phyloP scores from a whole-genome alignment of 345 rosid genomes.

The Conringia planisiliqua region DNA sequence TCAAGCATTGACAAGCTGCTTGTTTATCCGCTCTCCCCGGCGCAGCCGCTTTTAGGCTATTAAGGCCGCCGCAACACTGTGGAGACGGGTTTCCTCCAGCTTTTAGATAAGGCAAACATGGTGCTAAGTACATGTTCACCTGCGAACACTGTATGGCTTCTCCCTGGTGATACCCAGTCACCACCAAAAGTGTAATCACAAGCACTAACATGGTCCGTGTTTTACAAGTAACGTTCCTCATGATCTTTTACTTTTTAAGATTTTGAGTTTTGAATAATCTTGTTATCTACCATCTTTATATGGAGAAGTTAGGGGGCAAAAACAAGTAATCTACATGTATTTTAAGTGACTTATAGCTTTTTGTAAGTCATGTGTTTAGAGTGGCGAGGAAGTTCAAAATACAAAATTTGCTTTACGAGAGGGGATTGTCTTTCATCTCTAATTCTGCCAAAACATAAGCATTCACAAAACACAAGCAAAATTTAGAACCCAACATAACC shows the following conservation, averaged over 20 bases:
- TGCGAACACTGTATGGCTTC: slow-evolving; percentile 32
- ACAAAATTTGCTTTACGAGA: not conserved
- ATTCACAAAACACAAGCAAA: not conserved
- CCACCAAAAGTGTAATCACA: slow-evolving; percentile 2
- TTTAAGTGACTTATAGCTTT: slow-evolving; percentile 23
- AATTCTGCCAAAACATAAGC: not conserved
- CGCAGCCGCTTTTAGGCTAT: slow-evolving; percentile 21
- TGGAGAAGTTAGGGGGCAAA: not conserved
- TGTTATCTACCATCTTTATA: slow-evolving; percentile 1
- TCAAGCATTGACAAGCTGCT: slow-evolving; percentile 32
- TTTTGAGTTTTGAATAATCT: not conserved
- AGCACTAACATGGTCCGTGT: not conserved
- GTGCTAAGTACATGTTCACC: slow-evolving; percentile 28
- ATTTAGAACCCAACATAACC: not conserved
- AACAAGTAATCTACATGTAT: slow-evolving; percentile 6
- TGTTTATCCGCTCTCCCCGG: slow-evolving; percentile 20
- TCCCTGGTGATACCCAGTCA: not conserved
- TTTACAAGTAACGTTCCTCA: slow-evolving; percentile 4
- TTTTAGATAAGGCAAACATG: slow-evolving; percentile 27
- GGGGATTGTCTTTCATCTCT: not conserved
- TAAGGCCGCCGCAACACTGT: slow-evolving; percentile 30
- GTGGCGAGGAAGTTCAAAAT: slow-evolving; percentile 9
- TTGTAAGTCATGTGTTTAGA: slow-evolving; percentile 31
- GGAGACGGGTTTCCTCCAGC: slow-evolving; percentile 20
- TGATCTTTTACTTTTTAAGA: not conserved